These are phyloP conservation scores for Solanum phureja DNA, from an alignment of 257 asterid species.

Conservation along the genomic window DNA sequence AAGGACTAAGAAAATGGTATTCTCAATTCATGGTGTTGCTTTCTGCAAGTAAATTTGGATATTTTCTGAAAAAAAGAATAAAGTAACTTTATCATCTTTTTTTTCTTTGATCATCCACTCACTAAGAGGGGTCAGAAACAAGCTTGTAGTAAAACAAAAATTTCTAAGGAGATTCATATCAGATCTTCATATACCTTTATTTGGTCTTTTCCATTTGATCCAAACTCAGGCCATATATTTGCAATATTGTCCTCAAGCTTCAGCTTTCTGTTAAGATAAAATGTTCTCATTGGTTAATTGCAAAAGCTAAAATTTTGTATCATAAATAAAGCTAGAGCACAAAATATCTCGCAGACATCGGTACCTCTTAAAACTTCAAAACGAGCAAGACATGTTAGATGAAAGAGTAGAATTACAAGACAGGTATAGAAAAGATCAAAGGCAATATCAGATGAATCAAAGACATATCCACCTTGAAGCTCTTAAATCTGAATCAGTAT, in stretches of 20 bases:
- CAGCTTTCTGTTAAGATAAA: constrained; percentile 54
- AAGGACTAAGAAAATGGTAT: not conserved
- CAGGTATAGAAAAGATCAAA: not conserved
- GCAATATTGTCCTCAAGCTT: constrained; percentile 64
- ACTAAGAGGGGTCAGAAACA: not conserved
- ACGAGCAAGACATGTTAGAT: not conserved
- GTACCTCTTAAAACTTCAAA: not conserved
- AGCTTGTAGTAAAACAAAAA: not conserved
- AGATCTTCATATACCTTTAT: constrained; percentile 49
- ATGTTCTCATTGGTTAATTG: constrained; percentile 1
- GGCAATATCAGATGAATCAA: not conserved
- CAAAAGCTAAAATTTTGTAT: not conserved
- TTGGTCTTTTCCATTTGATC: constrained; percentile 64
- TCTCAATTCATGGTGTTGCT: not conserved
- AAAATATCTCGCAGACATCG: not conserved
- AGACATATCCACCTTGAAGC: not conserved
- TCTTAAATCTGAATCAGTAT: not conserved
- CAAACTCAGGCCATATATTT: constrained; percentile 81
- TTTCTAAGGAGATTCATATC: not conserved
- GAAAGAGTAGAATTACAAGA: not conserved
- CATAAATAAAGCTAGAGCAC: not conserved
- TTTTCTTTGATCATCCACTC: not conserved
- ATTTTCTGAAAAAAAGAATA: not conserved
- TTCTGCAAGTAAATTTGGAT: not conserved
- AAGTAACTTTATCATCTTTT: not conserved